Evolutionary conservation across 768 basidiomycete genomes (phyloP).

Genomic region (Pleurotus giganteus): DNA sequence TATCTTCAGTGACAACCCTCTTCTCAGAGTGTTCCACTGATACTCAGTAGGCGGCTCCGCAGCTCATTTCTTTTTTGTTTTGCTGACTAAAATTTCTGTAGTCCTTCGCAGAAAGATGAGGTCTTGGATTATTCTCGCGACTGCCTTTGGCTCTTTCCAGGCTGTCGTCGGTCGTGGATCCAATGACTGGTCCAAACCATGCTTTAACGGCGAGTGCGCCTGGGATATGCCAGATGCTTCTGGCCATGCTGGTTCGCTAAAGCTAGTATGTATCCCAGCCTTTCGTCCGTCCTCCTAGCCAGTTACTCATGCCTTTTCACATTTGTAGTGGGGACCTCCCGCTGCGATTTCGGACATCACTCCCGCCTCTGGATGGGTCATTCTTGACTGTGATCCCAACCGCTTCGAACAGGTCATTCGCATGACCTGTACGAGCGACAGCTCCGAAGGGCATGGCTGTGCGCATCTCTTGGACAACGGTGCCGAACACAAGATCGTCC

Average conservation of each 20-base stretch:
- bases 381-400: background rate
- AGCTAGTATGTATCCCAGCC: background rate
- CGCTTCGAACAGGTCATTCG: background rate
- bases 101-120: too few relatives aligned
- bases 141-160: background rate
- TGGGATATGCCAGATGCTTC: background rate
- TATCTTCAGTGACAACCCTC: too few relatives aligned
- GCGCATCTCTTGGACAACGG: background rate
- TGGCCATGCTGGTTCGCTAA: background rate
- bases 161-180: background rate
- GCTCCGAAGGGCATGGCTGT: background rate
- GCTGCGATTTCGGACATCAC: background rate
- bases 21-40: too few relatives aligned
- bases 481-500: background rate
- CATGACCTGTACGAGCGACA: background rate
- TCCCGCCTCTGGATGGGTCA: background rate
- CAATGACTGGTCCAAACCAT: background rate
- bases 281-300: background rate
- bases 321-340: background rate
- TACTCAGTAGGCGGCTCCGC: too few relatives aligned
- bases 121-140: background rate
- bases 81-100: too few relatives aligned
- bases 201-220: background rate
- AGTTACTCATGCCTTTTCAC: background rate
- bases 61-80: too few relatives aligned